Conservation (phyloP, 495 filamentous ascomycete genomes). For the Evansstolkia leycettana region DNA sequence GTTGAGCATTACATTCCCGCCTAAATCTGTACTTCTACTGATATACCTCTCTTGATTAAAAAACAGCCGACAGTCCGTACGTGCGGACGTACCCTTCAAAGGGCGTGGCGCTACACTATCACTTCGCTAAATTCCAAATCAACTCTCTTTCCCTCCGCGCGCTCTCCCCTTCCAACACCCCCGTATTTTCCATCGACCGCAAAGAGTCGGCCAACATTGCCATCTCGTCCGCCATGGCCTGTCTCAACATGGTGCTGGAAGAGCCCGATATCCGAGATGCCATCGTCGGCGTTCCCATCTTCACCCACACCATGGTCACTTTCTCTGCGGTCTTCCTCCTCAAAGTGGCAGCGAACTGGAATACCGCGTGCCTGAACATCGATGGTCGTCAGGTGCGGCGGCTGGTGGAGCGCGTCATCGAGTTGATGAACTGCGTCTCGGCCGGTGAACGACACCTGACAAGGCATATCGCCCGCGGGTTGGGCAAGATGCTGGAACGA, state of each 20-base stretch:
- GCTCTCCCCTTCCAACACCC: conserved; percentile 34
- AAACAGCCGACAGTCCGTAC: conserved; percentile 34
- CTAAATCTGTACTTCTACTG: background rate
- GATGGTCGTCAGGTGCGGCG: conserved; percentile 32
- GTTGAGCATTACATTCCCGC: conserved; percentile 8
- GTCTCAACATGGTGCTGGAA: conserved; percentile 41
- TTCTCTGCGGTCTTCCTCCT: conserved; percentile 45
- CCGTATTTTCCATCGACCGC: conserved; percentile 40
- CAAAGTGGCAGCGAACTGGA: conserved; percentile 44
- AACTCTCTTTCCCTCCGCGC: conserved; percentile 46
- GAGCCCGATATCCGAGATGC: conserved; percentile 45
- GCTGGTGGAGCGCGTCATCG: conserved; percentile 36
- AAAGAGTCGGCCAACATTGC: conserved; percentile 43
- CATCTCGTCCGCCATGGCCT: conserved; percentile 43
- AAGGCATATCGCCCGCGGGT: conserved; percentile 38
- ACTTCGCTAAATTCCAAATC: conserved; percentile 48
- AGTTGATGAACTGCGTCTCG: conserved; percentile 38
- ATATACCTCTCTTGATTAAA: conserved; percentile 3
- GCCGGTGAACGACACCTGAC: conserved; percentile 42
- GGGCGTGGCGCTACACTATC: conserved; percentile 46
- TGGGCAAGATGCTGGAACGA: conserved; percentile 40
- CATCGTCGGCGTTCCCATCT: conserved; percentile 46
- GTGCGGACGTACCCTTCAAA: conserved; percentile 47
- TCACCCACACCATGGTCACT: conserved; percentile 51
- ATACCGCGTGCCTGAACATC: conserved; percentile 34